Percentiles rank a stretch among this genome's conserved stretches.
Evolutionary conservation across 2,329 filamentous ascomycete genomes (phyloP).

Genomic region (Teratosphaeria epicoccoides): DNA sequence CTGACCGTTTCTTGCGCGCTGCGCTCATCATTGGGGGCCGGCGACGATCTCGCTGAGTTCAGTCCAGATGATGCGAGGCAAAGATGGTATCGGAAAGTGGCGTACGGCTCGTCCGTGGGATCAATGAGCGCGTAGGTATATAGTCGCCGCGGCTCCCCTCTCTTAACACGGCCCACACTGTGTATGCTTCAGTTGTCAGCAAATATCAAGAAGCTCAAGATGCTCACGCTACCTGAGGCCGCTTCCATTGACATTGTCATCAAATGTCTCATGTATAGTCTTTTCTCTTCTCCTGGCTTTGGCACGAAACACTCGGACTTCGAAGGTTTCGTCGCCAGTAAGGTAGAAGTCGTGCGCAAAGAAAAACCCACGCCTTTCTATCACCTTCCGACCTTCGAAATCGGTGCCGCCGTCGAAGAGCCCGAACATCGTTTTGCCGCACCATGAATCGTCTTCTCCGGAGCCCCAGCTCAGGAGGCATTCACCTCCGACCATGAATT

Average conservation of each 20-base stretch:
- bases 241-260: background rate
- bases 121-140: conserved; percentile 43
- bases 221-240: background rate
- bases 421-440: conserved; percentile 36
- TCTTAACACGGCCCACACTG: conserved; percentile 17
- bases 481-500: conserved; percentile 32
- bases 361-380: conserved; percentile 34
- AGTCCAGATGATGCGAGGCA: background rate
- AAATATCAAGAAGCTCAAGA: background rate
- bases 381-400: conserved; percentile 19
- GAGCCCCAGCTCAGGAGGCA: conserved; percentile 35
- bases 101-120: conserved; percentile 38
- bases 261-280: conserved; percentile 9
- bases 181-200: conserved; percentile 1
- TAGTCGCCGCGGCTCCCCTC: conserved; percentile 32
- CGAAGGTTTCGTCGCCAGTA: conserved; percentile 23
- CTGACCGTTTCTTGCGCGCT: background rate
- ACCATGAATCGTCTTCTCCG: conserved; percentile 32
- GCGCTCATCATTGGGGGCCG: background rate
- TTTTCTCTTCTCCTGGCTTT: conserved; percentile 30
- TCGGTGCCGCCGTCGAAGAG: conserved; percentile 28
- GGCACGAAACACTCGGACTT: conserved; percentile 33
- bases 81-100: conserved; percentile 31
- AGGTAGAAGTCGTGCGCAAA: conserved; percentile 20
- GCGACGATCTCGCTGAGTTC: background rate